Evolutionary conservation across 2,329 filamentous ascomycete genomes (phyloP).

Genomic region (Dactylonectria estremocensis): DNA sequence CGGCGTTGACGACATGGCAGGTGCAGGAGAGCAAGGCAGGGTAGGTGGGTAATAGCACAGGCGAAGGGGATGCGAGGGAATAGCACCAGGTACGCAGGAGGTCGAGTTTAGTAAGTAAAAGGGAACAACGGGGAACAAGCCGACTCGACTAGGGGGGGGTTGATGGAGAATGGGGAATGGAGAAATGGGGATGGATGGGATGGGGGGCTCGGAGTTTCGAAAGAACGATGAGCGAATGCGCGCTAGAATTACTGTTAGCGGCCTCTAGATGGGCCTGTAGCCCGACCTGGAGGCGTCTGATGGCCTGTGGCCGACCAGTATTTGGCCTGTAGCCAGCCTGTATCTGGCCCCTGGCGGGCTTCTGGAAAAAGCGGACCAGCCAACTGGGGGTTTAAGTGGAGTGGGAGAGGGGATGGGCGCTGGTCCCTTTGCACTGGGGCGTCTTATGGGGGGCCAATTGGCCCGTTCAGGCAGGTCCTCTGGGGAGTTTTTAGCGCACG

Average conservation of each 20-base stretch:
- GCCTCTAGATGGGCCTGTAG: constrained; percentile 1
- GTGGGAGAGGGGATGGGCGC: not conserved
- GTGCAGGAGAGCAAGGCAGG: not conserved
- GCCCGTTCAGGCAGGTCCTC: constrained; percentile 45
- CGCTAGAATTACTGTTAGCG: not conserved
- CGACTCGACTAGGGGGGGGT: constrained; percentile 13
- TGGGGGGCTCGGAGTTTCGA: not conserved
- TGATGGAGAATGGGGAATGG: constrained; percentile 33
- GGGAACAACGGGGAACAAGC: constrained; percentile 25
- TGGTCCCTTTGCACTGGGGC: constrained; percentile 11
- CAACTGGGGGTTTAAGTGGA: constrained; percentile 20
- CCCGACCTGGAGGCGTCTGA: too few species aligned
- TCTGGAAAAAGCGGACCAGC: constrained; percentile 47
- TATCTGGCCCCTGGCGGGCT: constrained; percentile 38
- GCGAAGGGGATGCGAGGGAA: constrained; percentile 11
- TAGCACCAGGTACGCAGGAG: constrained; percentile 13
- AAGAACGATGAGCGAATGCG: constrained; percentile 15
- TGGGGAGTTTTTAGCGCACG: constrained; percentile 22
- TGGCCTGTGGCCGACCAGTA: not conserved
- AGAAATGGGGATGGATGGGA: constrained; percentile 28
- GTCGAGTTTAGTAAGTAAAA: constrained; percentile 9
- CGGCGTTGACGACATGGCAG: constrained; percentile 39
- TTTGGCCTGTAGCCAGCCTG: too few species aligned
- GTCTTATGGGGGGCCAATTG: constrained; percentile 5
- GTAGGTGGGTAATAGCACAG: not conserved